These are phyloP conservation scores for Talaromyces stipitatus DNA, from an alignment of 495 filamentous ascomycete genomes.

Conservation along the genomic window DNA sequence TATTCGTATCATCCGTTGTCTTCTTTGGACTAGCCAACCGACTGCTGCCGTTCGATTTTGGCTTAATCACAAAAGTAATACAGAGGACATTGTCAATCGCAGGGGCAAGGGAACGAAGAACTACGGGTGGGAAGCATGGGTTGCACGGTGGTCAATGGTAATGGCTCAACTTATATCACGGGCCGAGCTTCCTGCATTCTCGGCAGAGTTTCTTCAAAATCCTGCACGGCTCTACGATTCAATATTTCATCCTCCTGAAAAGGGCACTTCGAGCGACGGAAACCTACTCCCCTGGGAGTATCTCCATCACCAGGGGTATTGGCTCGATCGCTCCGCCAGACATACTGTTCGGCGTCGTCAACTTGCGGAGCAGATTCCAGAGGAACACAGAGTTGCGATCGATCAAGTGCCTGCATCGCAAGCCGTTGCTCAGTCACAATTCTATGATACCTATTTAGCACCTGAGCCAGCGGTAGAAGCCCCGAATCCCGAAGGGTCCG, in stretches of 20 bases:
- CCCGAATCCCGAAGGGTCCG: conserved; percentile 41
- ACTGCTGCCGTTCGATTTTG: conserved; percentile 70
- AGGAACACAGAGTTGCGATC: conserved; percentile 63
- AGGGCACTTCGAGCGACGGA: conserved; percentile 54
- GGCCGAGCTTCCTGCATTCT: conserved; percentile 39
- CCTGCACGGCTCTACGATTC: conserved; percentile 16
- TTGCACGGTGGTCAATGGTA: conserved; percentile 70
- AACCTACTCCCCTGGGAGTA: conserved; percentile 67
- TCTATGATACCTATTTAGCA: conserved; percentile 82
- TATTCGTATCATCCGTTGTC: conserved; percentile 69
- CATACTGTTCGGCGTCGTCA: conserved; percentile 52
- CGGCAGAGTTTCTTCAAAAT: conserved; percentile 10
- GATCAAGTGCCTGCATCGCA: conserved; percentile 59
- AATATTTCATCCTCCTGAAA: conserved; percentile 60
- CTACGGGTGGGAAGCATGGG: conserved; percentile 86
- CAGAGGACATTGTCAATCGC: conserved; percentile 68
- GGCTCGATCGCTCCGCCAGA: conserved; percentile 64
- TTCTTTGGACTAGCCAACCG: conserved; percentile 67
- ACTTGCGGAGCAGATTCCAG: conserved; percentile 60
- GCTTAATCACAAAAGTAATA: conserved; percentile 61
- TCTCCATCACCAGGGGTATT: conserved; percentile 84
- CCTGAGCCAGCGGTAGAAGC: conserved; percentile 67
- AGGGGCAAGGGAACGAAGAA: conserved; percentile 73
- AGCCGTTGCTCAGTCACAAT: conserved; percentile 58
- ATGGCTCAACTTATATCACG: conserved; percentile 76